phyloP scores from a whole-genome alignment of 2,329 filamentous ascomycete species.

The Alternaria sp. region DNA sequence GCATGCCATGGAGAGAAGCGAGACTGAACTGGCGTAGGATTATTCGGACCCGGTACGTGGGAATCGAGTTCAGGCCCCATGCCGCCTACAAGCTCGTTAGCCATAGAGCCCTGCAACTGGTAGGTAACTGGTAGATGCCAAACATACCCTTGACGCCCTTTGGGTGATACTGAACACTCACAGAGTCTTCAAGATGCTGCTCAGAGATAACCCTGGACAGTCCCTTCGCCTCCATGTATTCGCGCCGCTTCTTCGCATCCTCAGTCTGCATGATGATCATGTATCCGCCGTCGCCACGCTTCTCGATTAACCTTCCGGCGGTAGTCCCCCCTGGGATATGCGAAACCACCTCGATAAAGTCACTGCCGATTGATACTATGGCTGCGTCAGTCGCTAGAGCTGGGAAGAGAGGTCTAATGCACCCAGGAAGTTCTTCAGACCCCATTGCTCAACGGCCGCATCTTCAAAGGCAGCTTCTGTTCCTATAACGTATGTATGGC shows the following conservation, averaged over 20 bases:
- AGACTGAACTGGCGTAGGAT: slow-evolving; percentile 51
- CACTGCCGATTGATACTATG: slow-evolving; percentile 55
- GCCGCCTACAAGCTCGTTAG: slow-evolving; percentile 42
- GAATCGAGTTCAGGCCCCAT: slow-evolving; percentile 58
- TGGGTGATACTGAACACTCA: slow-evolving; percentile 57
- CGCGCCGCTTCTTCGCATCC: slow-evolving; percentile 50
- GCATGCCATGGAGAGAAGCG: slow-evolving; percentile 58
- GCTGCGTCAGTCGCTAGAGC: slow-evolving; percentile 1
- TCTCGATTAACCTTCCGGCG: slow-evolving; percentile 53
- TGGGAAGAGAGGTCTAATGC: neutral
- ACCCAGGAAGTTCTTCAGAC: slow-evolving; percentile 54
- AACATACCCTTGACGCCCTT: slow-evolving; percentile 52
- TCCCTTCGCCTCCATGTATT: slow-evolving; percentile 49
- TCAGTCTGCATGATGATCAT: slow-evolving; percentile 61
- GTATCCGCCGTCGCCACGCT: slow-evolving; percentile 57
- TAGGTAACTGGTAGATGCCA: neutral
- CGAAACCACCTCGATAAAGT: slow-evolving; percentile 56
- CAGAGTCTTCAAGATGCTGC: slow-evolving; percentile 46
- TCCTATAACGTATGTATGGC: slow-evolving; percentile 50
- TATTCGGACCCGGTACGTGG: slow-evolving; percentile 44
- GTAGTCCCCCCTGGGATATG: slow-evolving; percentile 52
- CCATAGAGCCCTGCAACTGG: neutral
- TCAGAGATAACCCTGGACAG: slow-evolving; percentile 53
- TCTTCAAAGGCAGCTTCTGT: slow-evolving; percentile 54
- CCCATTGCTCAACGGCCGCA: slow-evolving; percentile 51